Conservation (phyloP, 2,329 filamentous ascomycete species). For the Emericellopsis cladophorae region DNA sequence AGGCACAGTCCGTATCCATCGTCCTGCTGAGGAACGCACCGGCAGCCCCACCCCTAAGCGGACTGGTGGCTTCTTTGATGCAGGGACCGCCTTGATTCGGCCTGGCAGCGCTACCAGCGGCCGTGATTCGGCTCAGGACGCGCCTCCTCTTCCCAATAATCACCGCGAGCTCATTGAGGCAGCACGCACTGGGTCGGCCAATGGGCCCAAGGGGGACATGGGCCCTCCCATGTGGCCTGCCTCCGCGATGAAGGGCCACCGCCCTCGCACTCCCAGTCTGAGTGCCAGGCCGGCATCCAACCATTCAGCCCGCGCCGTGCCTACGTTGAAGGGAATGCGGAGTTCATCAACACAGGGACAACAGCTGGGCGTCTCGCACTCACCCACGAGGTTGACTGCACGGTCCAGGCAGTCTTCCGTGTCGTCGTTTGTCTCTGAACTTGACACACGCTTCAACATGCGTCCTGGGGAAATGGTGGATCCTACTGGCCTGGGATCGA, state of each 20-base stretch:
- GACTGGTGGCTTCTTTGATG: slow-evolving; percentile 22
- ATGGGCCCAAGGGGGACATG: slow-evolving; percentile 45
- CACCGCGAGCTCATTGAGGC: slow-evolving; percentile 79
- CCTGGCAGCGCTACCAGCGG: slow-evolving; percentile 65
- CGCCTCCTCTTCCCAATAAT: slow-evolving; percentile 68
- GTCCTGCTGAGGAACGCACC: slow-evolving; percentile 33
- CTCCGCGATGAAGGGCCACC: slow-evolving; percentile 44
- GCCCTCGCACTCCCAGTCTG: slow-evolving; percentile 44
- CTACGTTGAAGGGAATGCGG: slow-evolving; percentile 40
- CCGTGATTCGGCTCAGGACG: slow-evolving; percentile 24
- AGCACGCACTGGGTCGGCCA: slow-evolving; percentile 46
- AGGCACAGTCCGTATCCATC: slow-evolving; percentile 28
- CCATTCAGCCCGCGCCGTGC: slow-evolving; percentile 37
- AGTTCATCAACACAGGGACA: slow-evolving; percentile 30
- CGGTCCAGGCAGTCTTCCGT: slow-evolving; percentile 58
- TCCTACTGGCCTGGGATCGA: slow-evolving; percentile 48
- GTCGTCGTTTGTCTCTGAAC: slow-evolving; percentile 88
- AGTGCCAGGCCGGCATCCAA: slow-evolving; percentile 34
- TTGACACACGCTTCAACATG: slow-evolving; percentile 84
- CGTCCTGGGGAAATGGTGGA: slow-evolving; percentile 41
- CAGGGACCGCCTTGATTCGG: slow-evolving; percentile 27
- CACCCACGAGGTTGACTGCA: slow-evolving; percentile 25
- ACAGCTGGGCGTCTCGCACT: slow-evolving; percentile 26
- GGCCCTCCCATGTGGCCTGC: slow-evolving; percentile 75
- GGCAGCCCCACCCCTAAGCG: slow-evolving; percentile 28